Evolutionary conservation across 1,139 yeast species (phyloP).

Genomic region (Candida freyschussii): DNA sequence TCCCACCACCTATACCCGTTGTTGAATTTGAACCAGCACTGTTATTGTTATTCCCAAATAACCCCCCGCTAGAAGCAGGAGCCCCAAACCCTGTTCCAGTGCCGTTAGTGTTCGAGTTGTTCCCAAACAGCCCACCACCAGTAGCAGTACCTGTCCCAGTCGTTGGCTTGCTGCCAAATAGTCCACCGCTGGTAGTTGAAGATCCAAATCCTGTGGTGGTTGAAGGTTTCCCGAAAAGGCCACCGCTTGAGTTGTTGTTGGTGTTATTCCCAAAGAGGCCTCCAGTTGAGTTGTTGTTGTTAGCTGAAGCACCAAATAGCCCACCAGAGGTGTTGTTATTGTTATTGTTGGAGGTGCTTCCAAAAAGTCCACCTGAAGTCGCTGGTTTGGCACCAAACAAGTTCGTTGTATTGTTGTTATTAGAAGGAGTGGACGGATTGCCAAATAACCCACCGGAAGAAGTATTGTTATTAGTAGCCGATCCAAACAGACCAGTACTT

Average conservation of each 20-base stretch:
- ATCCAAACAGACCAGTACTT: conserved; percentile 18
- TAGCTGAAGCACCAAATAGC: conserved; percentile 14
- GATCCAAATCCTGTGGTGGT: conserved; percentile 18
- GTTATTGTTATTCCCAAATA: conserved; percentile 21
- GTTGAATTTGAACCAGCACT: conserved; percentile 8
- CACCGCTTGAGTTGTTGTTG: conserved; percentile 13
- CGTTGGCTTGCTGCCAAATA: conserved; percentile 36
- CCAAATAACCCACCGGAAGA: conserved; percentile 29
- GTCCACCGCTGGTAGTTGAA: conserved; percentile 27
- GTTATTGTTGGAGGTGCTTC: conserved; percentile 9
- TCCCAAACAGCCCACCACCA: conserved; percentile 10
- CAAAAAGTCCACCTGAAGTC: conserved; percentile 25
- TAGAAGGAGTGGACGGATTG: conserved; percentile 13
- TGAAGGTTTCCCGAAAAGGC: conserved; percentile 20
- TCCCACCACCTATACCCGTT: conserved; percentile 7
- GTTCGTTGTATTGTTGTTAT: conserved; percentile 22
- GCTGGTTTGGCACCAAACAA: conserved; percentile 20
- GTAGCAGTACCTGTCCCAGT: conserved; percentile 10
- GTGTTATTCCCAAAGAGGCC: conserved; percentile 19
- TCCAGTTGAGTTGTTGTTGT: conserved; percentile 21
- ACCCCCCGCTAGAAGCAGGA: conserved; percentile 2
- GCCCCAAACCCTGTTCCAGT: conserved; percentile 17
- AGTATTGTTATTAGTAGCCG: conserved; percentile 12
- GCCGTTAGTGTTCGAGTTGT: conserved; percentile 6
- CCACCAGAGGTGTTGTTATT: conserved; percentile 16